phyloP scores from a whole-genome alignment of 208 protist genomes.

The Leishmania gerbilli region DNA sequence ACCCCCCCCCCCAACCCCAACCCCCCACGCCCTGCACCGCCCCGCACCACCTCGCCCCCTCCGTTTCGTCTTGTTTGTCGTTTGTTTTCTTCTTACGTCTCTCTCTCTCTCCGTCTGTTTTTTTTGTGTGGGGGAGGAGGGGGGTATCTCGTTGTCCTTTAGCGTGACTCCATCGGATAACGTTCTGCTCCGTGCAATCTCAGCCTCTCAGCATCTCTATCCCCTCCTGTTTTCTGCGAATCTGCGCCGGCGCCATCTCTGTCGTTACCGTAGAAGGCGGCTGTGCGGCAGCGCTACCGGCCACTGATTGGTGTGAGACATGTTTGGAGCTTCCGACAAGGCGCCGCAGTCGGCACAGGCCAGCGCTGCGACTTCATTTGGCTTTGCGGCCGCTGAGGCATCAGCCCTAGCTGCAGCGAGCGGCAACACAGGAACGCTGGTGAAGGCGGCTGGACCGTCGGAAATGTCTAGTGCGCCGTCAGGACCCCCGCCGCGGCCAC shows the following conservation, averaged over 20 bases:
- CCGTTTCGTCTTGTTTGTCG: neutral
- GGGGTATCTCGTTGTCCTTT: neutral
- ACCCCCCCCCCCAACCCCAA: neutral
- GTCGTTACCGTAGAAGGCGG: neutral
- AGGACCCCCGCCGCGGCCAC: neutral
- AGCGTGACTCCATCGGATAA: neutral
- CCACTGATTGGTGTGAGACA: neutral
- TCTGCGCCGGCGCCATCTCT: neutral
- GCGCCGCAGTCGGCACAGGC: neutral
- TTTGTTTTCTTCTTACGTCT: neutral
- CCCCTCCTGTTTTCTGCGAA: neutral
- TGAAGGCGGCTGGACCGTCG: neutral
- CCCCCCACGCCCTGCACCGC: neutral
- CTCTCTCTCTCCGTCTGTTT: too few relatives aligned
- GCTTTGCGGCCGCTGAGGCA: neutral
- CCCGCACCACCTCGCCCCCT: neutral
- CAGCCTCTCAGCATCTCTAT: neutral
- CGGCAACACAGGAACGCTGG: neutral
- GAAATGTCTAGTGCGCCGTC: neutral
- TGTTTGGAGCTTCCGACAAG: conserved; percentile 2
- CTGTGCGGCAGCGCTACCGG: neutral
- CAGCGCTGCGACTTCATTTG: neutral
- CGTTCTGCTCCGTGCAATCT: neutral
- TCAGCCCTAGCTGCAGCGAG: neutral
- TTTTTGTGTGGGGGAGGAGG: neutral